Evolutionary conservation across 192 early-diverging fungal species (phyloP), one percentile per base, ranked within the genome.

Genomic region (Physocladia obscura): DNA sequence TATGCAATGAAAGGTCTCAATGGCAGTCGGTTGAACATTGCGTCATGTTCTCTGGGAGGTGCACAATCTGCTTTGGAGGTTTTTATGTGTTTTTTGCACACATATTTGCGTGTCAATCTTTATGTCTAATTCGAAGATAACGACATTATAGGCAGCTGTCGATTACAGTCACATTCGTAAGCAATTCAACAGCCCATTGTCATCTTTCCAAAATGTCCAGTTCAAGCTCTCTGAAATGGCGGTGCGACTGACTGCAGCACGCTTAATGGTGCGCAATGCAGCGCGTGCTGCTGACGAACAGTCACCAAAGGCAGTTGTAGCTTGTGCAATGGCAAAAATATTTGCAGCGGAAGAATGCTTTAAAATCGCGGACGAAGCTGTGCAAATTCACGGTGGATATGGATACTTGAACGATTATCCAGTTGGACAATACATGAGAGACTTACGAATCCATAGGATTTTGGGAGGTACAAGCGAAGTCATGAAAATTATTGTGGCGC

Each of bases 1-100:
- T 85, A 85, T 59, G 86, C 86, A 29, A 87, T 87, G 86, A 82
- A 84, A 69, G 86, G 84, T 3, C 73, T 87, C 34, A 83, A 87
- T 57, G 85, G 85, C 2, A 83, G 85, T 19, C 73, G 82, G 1
- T 61, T 82, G 59, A 86, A 86, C 73, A 86, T 84, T 76, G 83
- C 82, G 13, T 84, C 81, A 1, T 84, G 84, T 70, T 80, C 77
- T 71, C 74, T 87, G 44, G 85, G 85, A 13, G 85, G 81, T 26
- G 85, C 85, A 1, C 81, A 70, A 37, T 63, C 69, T 22, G 76
- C 85, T 19, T 48, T 85, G n/a, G 77, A 81, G 75, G 72, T 34
- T 34, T n/a, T n/a, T n/a, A n/a, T n/a, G n/a, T n/a, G n/a, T n/a
- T n/a, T n/a, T n/a, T n/a, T n/a, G n/a, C n/a, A n/a, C n/a, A n/a